Evolutionary conservation across 352 stramenopile species (phyloP), one percentile per base, ranked within the genome.

Genomic region (Globisporangium emineosum): DNA sequence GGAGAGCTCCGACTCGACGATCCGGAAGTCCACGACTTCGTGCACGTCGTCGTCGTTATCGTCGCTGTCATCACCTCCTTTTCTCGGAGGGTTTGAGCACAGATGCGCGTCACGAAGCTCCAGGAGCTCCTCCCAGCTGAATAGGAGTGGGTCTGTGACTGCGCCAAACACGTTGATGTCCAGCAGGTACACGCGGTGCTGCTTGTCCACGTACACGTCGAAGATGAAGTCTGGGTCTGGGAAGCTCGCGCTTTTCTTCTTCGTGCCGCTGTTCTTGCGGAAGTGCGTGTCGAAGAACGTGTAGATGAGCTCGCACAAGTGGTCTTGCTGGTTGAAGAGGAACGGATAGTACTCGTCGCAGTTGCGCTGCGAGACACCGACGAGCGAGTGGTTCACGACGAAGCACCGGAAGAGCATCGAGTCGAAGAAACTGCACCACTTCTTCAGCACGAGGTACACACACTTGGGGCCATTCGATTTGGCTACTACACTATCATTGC

Each of bases 381-480:
- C 76, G 7, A 97, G 73, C 51, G 81, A 63, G 67, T 89, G 72
- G 35, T 79, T 68, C 25, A 86, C 70, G 25, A 98, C 89, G 71
- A 98, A 98, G 70, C 92, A 97, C 51, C 96, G 86, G 69, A 98
- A 98, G 65, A 98, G 86, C 89, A 98, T 98, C 71, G 90, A 98
- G 63, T 97, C 90, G 77, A 92, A 89, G 21, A 98, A 89, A 57
- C 96, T 97, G 72, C 93, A 97, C 92, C 92, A 98, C 70, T 98
- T 98, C 64, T 96, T 91, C 50, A 98, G 77, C 57, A 98, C 90
- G n/a, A 98, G 70, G 64, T 94, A 83, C 61, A 80, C 77, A 23
- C 40, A 13, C 12, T 57, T 33, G 32, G 64, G 1, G 12, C 27
- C 30, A 62, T 12, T 40, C 21, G 5, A 2, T 17, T 50, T 17